These are phyloP conservation scores for Pichiaceae sp. DNA, from an alignment of 1,139 yeast genomes.

Conservation along the genomic window DNA sequence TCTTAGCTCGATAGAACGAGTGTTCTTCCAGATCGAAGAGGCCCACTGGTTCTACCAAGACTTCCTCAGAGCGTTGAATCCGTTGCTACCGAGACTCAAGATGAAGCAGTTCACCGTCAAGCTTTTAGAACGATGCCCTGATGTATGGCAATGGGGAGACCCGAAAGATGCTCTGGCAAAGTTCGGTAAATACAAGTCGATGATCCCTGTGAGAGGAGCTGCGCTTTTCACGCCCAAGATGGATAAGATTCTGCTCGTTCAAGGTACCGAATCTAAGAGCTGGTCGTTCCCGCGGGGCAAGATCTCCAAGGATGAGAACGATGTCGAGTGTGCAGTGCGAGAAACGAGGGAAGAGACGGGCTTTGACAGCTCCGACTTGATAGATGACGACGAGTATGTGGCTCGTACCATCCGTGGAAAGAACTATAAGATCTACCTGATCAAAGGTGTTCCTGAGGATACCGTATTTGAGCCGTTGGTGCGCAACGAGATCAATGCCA, in stretches of 20 bases:
- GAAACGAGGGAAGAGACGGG: slow-evolving; percentile 97
- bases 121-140: slow-evolving; percentile 71
- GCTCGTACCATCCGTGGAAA: slow-evolving; percentile 81
- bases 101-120: slow-evolving; percentile 72
- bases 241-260: slow-evolving; percentile 68
- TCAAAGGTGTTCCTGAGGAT: slow-evolving; percentile 72
- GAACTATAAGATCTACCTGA: slow-evolving; percentile 75
- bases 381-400: slow-evolving; percentile 63
- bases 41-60: slow-evolving; percentile 98
- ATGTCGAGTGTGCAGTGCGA: slow-evolving; percentile 86
- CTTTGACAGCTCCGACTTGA: slow-evolving; percentile 62
- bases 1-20: slow-evolving; percentile 74
- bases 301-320: slow-evolving; percentile 87
- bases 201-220: slow-evolving; percentile 95
- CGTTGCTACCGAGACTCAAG: slow-evolving; percentile 68
- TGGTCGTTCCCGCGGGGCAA: slow-evolving; percentile 99
- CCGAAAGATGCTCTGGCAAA: slow-evolving; percentile 65
- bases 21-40: slow-evolving; percentile 92
- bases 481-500: slow-evolving; percentile 74
- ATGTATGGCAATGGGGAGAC: slow-evolving; percentile 81
- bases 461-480: slow-evolving; percentile 70
- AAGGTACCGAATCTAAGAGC: slow-evolving; percentile 72
- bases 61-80: slow-evolving; percentile 66
- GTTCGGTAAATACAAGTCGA: slow-evolving; percentile 78
- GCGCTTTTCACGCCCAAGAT: slow-evolving; percentile 71